Evolutionary conservation across 2,329 filamentous ascomycete species (phyloP).

Genomic region (Paraphoma chrysanthemicola): DNA sequence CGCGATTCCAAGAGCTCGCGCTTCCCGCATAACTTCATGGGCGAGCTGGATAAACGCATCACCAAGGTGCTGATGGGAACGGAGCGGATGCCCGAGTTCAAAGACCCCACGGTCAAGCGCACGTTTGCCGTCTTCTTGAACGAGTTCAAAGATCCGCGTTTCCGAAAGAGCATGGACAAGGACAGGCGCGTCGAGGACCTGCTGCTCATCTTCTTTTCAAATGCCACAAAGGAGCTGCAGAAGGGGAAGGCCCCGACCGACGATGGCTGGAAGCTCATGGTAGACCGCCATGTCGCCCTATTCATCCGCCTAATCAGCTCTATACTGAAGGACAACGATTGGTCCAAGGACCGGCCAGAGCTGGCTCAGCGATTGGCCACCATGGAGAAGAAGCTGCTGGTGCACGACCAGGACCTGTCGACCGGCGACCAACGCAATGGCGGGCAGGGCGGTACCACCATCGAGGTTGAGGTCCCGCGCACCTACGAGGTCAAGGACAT

Average conservation of each 20-base stretch:
- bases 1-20: constrained; percentile 73
- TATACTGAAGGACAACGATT: constrained; percentile 82
- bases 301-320: constrained; percentile 87
- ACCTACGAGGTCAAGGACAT: constrained; percentile 97
- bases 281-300: constrained; percentile 91
- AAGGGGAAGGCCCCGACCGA: constrained; percentile 79
- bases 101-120: constrained; percentile 87
- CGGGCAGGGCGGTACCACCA: constrained; percentile 66
- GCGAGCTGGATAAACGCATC: constrained; percentile 77
- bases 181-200: constrained; percentile 91
- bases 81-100: constrained; percentile 86
- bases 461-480: constrained; percentile 83
- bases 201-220: constrained; percentile 94
- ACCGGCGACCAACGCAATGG: constrained; percentile 65
- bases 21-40: constrained; percentile 75
- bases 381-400: constrained; percentile 90
- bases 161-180: constrained; percentile 91
- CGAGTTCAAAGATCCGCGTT: constrained; percentile 85
- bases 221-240: constrained; percentile 88
- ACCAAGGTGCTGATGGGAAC: constrained; percentile 80
- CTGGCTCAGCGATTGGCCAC: constrained; percentile 78
- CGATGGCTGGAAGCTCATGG: constrained; percentile 88
- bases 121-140: constrained; percentile 96
- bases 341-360: constrained; percentile 84
- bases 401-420: constrained; percentile 89